phyloP scores from a whole-genome alignment of 179 eudicot species.

The Beta lomatogona region DNA sequence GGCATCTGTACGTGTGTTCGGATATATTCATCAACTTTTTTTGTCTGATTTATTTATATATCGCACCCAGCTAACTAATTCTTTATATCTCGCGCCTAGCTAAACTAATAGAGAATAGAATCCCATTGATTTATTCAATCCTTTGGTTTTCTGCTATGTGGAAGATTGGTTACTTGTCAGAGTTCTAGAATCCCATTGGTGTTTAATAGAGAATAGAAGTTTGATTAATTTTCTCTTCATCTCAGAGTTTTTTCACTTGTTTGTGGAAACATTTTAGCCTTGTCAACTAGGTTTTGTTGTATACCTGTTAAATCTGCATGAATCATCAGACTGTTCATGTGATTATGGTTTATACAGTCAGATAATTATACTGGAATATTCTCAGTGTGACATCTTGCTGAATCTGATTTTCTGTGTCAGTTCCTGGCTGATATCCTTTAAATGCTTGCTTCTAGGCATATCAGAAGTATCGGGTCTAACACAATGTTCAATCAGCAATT shows the following conservation, averaged over 20 bases:
- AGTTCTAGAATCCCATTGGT: conserved; percentile 2
- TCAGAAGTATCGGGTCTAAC: conserved; percentile 19
- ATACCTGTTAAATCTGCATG: conserved; percentile 1
- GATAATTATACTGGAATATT: neutral
- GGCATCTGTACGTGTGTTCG: conserved; percentile 79
- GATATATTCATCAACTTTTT: neutral
- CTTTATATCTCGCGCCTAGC: too few relatives aligned
- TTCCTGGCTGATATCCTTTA: conserved; percentile 17
- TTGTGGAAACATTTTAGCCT: neutral
- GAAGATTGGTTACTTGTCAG: neutral
- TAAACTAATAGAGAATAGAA: too few relatives aligned
- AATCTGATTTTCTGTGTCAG: conserved; percentile 14
- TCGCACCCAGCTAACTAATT: conserved; percentile 17
- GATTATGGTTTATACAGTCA: conserved; percentile 7
- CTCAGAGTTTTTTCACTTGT: conserved; percentile 9
- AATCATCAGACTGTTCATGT: neutral
- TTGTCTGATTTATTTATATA: conserved; percentile 5
- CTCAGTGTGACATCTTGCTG: conserved; percentile 3
- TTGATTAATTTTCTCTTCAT: conserved; percentile 5
- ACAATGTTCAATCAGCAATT: conserved; percentile 2
- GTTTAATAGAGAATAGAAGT: conserved; percentile 1
- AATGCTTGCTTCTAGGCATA: neutral
- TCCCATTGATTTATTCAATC: too few relatives aligned
- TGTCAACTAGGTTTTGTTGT: conserved; percentile 3
- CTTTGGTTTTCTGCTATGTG: neutral